Evolutionary conservation across 805 yeast genomes (phyloP), one percentile per base, ranked within the genome.

Genomic region (Zygotorulaspora florentina): DNA sequence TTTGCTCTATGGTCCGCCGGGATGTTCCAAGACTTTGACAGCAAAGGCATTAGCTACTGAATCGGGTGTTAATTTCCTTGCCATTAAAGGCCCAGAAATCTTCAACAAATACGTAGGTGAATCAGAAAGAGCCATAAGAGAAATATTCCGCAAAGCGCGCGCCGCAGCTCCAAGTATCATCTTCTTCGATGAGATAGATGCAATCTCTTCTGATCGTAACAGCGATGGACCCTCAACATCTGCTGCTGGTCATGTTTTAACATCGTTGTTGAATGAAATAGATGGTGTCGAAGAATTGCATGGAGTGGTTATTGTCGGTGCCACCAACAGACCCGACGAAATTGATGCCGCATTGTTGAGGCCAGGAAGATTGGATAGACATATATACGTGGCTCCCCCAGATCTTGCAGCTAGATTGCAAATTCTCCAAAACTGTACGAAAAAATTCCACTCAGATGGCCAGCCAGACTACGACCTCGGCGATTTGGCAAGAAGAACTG

Each of bases 11-110:
- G 99, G 99, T 0, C 99, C 99, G 1, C 98, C 99, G 0, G 99
- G 99, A 12, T 91, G 98, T 69, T 90, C 97, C 9, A 91, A 91
- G 59, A 91, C 99, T 0, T 67, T 91, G 50, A 87, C 96, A 0
- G 98, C 97, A 1, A 91, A 91, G 60, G 97, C 97, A 0, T 69
- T 91, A 26, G 98, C 98, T 0, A 86, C 96, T 0, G 99, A 91
- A 66, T 85, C 96, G 1, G 97, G 97, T 0, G 76, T 91, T 40
- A 91, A 91, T 58, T 91, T 91, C 64, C 65, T 91, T 42, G 96
- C 98, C 0, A 96, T 91, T 7, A 93, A 93, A 64, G 99, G 99
- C 1, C 99, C 99, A 0, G 99, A 91, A 65, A 79, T 91, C 28
- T 85, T 91, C 61, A 91, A 88, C 67, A 91, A 93, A 65, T 91